phyloP scores from a whole-genome alignment of 2,329 filamentous ascomycete species.

The Fusarium sp. region DNA sequence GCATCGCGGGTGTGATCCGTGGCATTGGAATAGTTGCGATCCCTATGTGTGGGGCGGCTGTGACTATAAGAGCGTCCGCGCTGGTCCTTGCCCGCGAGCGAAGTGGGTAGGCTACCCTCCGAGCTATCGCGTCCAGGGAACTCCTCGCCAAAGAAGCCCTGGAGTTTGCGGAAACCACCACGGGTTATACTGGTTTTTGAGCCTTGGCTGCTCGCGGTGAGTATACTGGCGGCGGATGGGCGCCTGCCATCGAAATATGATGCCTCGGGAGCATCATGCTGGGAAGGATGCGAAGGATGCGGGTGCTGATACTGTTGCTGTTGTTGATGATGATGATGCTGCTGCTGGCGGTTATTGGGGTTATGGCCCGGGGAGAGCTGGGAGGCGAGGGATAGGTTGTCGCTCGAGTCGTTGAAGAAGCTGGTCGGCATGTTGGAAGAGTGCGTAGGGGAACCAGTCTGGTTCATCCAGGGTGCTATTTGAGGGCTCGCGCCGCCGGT shows the following conservation, averaged over 20 bases:
- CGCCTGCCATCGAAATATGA: slow-evolving; percentile 79
- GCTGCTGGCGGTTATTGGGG: slow-evolving; percentile 45
- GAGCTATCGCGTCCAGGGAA: slow-evolving; percentile 79
- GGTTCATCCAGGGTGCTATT: slow-evolving; percentile 68
- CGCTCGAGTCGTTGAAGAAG: slow-evolving; percentile 81
- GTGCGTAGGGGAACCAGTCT: slow-evolving; percentile 52
- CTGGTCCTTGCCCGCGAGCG: slow-evolving; percentile 64
- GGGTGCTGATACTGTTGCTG: slow-evolving; percentile 1
- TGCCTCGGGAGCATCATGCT: slow-evolving; percentile 69
- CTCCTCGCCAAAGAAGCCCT: slow-evolving; percentile 94
- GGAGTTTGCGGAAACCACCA: slow-evolving; percentile 82
- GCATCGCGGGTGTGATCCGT: slow-evolving; percentile 77
- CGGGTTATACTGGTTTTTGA: slow-evolving; percentile 79
- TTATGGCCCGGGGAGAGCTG: slow-evolving; percentile 79
- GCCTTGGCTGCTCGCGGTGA: slow-evolving; percentile 83
- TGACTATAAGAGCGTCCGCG: slow-evolving; percentile 73
- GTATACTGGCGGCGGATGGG: slow-evolving; percentile 86
- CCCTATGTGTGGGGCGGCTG: slow-evolving; percentile 67
- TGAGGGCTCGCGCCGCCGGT: slow-evolving; percentile 64
- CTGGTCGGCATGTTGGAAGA: slow-evolving; percentile 61
- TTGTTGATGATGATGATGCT: slow-evolving; percentile 49
- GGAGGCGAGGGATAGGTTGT: slow-evolving; percentile 69
- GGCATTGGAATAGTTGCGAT: slow-evolving; percentile 83
- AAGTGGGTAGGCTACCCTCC: slow-evolving; percentile 71
- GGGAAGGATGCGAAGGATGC: slow-evolving; percentile 22